Conservation (phyloP, 441 rosid genomes). For the Croton setiger region DNA sequence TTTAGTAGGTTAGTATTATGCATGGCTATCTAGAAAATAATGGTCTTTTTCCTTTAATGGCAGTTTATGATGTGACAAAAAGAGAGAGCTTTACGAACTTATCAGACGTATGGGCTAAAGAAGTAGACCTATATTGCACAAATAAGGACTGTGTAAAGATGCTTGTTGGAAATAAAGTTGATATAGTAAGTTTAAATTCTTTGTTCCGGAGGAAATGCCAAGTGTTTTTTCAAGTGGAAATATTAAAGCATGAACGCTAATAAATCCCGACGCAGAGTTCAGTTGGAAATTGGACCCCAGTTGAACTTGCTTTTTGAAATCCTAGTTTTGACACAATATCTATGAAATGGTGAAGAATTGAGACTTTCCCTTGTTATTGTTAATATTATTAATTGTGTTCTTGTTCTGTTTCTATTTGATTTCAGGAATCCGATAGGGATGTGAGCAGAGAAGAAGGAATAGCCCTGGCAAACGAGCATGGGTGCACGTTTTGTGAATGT, state of each 20-base stretch:
- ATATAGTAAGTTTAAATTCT: constrained; percentile 32
- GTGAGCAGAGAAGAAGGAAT: constrained; percentile 56
- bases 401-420: constrained; percentile 9
- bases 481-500: constrained; percentile 53
- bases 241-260: background rate
- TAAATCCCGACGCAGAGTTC: background rate
- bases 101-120: constrained; percentile 57
- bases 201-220: background rate
- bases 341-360: background rate
- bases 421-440: constrained; percentile 53
- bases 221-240: background rate
- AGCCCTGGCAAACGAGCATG: constrained; percentile 53
- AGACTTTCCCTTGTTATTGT: background rate
- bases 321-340: background rate
- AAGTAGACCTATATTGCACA: constrained; percentile 46
- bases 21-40: background rate
- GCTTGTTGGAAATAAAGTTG: constrained; percentile 59
- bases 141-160: constrained; percentile 51
- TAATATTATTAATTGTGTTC: background rate
- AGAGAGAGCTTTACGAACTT: constrained; percentile 51
- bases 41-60: constrained; percentile 7
- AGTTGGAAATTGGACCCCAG: background rate
- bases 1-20: no score
- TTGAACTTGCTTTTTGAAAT: background rate
- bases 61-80: constrained; percentile 46